Evolutionary conservation across 345 rosid species (phyloP).

Genomic region (Citrus reticulata): DNA sequence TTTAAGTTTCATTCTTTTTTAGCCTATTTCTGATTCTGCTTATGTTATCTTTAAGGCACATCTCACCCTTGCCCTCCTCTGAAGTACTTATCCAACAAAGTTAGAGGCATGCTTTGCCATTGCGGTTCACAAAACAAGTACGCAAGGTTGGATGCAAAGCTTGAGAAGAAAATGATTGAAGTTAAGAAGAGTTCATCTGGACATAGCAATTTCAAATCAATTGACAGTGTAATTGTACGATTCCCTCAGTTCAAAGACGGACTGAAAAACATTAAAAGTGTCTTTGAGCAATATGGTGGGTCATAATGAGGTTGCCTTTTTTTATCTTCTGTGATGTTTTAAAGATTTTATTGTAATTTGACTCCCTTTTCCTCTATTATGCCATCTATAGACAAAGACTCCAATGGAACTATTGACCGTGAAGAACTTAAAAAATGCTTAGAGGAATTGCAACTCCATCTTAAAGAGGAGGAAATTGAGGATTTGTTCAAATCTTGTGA

Average conservation of each 20-base stretch:
- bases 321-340: not conserved
- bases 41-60: conserved; percentile 30
- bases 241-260: conserved; percentile 68
- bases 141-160: conserved; percentile 57
- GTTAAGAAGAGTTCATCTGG: conserved; percentile 44
- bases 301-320: conserved; percentile 1
- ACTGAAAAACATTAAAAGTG: conserved; percentile 55
- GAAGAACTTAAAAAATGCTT: conserved; percentile 69
- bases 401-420: conserved; percentile 60
- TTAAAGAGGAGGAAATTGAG: conserved; percentile 61
- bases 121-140: conserved; percentile 52
- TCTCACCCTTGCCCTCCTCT: conserved; percentile 26
- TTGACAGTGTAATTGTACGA: conserved; percentile 67
- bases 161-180: conserved; percentile 66
- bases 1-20: not conserved
- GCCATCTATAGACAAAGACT: conserved; percentile 52
- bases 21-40: conserved; percentile 1
- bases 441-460: conserved; percentile 45
- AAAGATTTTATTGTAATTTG: not conserved
- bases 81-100: conserved; percentile 28
- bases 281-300: conserved; percentile 68
- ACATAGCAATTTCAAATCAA: conserved; percentile 44
- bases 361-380: conserved; percentile 6
- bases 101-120: conserved; percentile 43
- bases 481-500: conserved; percentile 79